Conservation (phyloP, 441 rosid species). For the Mallotus repandus region DNA sequence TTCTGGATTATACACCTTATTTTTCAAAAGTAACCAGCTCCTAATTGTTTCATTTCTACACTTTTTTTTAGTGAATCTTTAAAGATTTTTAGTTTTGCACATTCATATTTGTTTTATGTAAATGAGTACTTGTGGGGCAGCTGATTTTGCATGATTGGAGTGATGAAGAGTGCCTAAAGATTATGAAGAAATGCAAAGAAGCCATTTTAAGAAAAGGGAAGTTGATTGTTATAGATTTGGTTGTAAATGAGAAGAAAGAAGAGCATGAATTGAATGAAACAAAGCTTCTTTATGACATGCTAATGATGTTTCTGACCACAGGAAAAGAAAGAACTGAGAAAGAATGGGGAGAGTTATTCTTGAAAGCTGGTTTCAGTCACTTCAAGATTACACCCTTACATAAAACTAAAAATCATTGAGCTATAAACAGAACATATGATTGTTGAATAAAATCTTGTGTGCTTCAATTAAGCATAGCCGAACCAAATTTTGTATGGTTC, state of each 20-base stretch:
- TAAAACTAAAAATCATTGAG: background rate
- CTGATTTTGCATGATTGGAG: background rate
- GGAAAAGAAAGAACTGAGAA: background rate
- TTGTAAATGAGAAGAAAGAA: background rate
- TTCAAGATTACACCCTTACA: background rate
- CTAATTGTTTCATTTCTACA: too few species aligned
- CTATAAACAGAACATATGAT: background rate
- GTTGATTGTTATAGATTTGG: background rate
- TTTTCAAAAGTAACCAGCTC: too few species aligned
- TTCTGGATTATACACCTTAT: too few species aligned
- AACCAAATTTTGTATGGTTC: too few species aligned
- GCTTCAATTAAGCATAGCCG: too few species aligned
- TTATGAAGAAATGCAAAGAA: background rate
- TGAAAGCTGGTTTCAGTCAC: background rate
- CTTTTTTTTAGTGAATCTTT: too few species aligned
- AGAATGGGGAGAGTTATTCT: slow-evolving; percentile 4
- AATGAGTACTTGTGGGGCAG: background rate
- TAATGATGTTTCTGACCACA: background rate
- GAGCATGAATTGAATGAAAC: background rate
- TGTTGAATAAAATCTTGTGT: background rate
- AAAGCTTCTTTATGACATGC: background rate
- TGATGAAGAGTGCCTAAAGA: slow-evolving; percentile 1
- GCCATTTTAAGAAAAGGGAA: background rate
- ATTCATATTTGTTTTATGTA: background rate
- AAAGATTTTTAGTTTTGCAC: too few species aligned